A percentile compares a stretch with the other conserved stretches of the same genome.
These are phyloP conservation scores for Pythium rishiriense DNA, from an alignment of 352 stramenopile species.

Conservation along the genomic window DNA sequence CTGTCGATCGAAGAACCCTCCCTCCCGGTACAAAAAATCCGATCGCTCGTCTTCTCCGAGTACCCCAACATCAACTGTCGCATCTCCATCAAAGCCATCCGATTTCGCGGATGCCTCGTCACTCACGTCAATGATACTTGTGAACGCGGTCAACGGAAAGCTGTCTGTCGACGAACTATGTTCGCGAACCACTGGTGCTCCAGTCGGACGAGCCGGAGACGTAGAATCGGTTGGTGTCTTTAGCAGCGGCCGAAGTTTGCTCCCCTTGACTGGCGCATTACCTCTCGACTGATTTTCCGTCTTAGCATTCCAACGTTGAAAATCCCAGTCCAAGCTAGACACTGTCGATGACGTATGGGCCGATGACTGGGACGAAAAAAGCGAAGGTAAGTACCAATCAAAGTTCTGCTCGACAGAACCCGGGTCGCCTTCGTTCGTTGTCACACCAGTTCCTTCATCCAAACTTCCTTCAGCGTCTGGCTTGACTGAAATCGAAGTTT, in stretches of 20 bases:
- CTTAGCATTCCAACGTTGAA: slow-evolving; percentile 47
- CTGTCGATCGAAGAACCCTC: slow-evolving; percentile 81
- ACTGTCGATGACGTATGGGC: slow-evolving; percentile 46
- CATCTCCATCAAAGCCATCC: neutral
- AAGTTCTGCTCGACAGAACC: slow-evolving; percentile 45
- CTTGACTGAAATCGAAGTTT: slow-evolving; percentile 9
- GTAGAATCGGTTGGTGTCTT: slow-evolving; percentile 5
- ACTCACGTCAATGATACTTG: slow-evolving; percentile 43
- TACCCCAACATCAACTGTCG: slow-evolving; percentile 20
- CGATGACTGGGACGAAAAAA: slow-evolving; percentile 74
- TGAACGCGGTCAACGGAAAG: slow-evolving; percentile 65
- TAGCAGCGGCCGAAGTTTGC: slow-evolving; percentile 10
- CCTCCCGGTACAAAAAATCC: slow-evolving; percentile 76
- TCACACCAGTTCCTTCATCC: neutral
- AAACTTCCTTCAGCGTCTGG: slow-evolving; percentile 5
- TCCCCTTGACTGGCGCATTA: neutral
- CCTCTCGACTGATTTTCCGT: slow-evolving; percentile 21
- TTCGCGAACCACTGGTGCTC: neutral
- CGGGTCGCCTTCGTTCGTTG: slow-evolving; percentile 19
- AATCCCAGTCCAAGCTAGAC: slow-evolving; percentile 80
- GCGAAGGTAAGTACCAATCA: slow-evolving; percentile 73
- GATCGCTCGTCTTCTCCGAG: slow-evolving; percentile 38
- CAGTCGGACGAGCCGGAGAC: neutral
- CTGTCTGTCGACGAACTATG: slow-evolving; percentile 21
- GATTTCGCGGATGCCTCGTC: slow-evolving; percentile 20